Evolutionary conservation across 495 filamentous ascomycete genomes (phyloP), one percentile per base, ranked within the genome.

Genomic region (Xylaria intraflava): DNA sequence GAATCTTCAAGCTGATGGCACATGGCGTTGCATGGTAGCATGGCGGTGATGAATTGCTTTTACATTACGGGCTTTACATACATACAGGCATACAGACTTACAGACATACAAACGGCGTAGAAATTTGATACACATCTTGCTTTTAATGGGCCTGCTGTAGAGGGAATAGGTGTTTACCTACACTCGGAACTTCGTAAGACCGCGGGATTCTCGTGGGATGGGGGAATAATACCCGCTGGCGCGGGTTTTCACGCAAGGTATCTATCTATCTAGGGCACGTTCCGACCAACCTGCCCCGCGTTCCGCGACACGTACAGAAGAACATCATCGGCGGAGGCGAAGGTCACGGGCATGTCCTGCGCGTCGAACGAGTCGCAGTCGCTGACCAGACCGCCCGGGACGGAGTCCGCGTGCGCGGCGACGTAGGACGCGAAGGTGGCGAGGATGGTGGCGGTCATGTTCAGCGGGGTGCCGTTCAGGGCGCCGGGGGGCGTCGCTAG

Each of bases 341-440:
- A 52, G 2, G 26, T 52, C 6, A 7, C 20, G 0, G 49, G 49
- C 40, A 52, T 31, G 0, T 36, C 27, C 10, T 52, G 49, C 10
- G 23, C 27, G 6, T 43, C 24, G 29, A 52, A 52, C 7, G 22
- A 22, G 6, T 39, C 38, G 6, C 49, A 52, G 39, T 36, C 30
- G 0, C 9, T 6, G n/a, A 43, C 39, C 8, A 52, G 16, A 7
- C 49, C 49, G 9, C 12, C 40, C 1, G 19, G 2, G 1, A 16
- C 20, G 7, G 49, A 52, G 10, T 52, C 49, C 1, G 38, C 11
- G 6, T 23, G 30, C 11, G 27, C 40, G 35, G 14, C n/a, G 26
- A 52, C 7, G 16, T 52, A 42, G 40, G 43, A 52, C 0, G 49
- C 39, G 41, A 52, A 44, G 12, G 49, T 35, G 16, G 43, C 23